phyloP scores from a whole-genome alignment of 2,329 filamentous ascomycete species.

The Diatrype stigma region DNA sequence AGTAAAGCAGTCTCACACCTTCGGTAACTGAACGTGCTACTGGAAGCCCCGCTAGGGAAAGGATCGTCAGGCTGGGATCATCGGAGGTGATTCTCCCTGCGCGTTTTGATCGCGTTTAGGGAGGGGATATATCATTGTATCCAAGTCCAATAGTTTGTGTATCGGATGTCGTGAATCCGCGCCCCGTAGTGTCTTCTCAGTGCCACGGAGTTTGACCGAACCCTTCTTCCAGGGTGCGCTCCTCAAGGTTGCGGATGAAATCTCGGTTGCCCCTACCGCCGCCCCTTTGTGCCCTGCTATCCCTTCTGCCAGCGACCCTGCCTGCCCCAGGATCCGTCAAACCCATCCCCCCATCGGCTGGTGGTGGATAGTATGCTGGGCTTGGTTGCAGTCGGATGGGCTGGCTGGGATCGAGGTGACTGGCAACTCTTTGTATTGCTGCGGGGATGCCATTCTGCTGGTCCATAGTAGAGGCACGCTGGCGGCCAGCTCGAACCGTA shows the following conservation, averaged over 20 bases:
- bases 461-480: slow-evolving; percentile 94
- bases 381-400: slow-evolving; percentile 93
- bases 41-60: background rate
- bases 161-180: slow-evolving; percentile 4
- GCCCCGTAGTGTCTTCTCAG: slow-evolving; percentile 40
- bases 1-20: background rate
- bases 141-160: background rate
- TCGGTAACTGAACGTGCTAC: background rate
- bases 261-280: slow-evolving; percentile 65
- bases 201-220: slow-evolving; percentile 68
- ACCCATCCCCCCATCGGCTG: slow-evolving; percentile 71
- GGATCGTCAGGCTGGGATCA: background rate
- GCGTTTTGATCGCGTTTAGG: background rate
- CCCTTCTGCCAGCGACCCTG: slow-evolving; percentile 63
- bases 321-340: slow-evolving; percentile 55
- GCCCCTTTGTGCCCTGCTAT: slow-evolving; percentile 64
- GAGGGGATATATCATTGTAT: background rate
- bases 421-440: slow-evolving; percentile 89
- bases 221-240: slow-evolving; percentile 88
- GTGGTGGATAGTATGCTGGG: slow-evolving; percentile 94
- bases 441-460: slow-evolving; percentile 89
- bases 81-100: background rate
- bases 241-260: slow-evolving; percentile 92
- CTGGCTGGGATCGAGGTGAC: slow-evolving; percentile 89
- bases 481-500: slow-evolving; percentile 71